Base-by-base conservation (phyloP, 805 yeast species). In the Lachancea sp. region DNA sequence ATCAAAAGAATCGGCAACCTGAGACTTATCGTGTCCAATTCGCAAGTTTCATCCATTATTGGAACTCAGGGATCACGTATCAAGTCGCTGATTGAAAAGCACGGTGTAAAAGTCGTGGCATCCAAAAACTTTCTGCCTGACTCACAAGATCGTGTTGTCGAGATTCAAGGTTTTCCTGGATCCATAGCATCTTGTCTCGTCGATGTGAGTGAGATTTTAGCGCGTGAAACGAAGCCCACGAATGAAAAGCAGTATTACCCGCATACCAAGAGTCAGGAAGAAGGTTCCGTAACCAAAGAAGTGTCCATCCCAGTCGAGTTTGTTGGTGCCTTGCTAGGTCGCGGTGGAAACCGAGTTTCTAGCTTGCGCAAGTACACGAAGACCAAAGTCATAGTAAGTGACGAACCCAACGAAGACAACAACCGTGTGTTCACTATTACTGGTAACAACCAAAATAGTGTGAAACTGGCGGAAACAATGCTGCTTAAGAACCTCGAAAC, bases 281-380 rank as follows among this genome's bases (percentile, higher is more conserved):
- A 44, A 26, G 40, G 40, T 30, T 41, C 43, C 9, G 41, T 40
- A 13, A 40, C 42, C 19, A 71, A 72, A 31, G 61, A 70, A 2
- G 65, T 78, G 15, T 67, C 74, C 21, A 82, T 86, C 56, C 86
- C 94, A 28, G 80, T 82, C 49, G 85, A 79, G 45, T 78, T 79
- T 66, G 95, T 88, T 33, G 96, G 96, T 31, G 90, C 95, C 37
- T 70, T 88, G 40, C 85, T 88, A 52, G 96, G 96, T 45, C 81
- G 82, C 50, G 78, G 80, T 48, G 96, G 96, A 29, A 68, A 84
- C 21, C 75, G 94, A 64, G 86, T 88, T 50, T 92, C 83, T 60
- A 94, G 88, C 46, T 81, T 88, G 37, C 74, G 96, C 52, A 77
- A 82, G 51, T 72, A 72, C 25, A 75, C 88, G 36, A 89, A 88